Evolutionary conservation across 257 asterid species (phyloP), one percentile per base, ranked within the genome.

Genomic region (Nyctanthes arbortristis): DNA sequence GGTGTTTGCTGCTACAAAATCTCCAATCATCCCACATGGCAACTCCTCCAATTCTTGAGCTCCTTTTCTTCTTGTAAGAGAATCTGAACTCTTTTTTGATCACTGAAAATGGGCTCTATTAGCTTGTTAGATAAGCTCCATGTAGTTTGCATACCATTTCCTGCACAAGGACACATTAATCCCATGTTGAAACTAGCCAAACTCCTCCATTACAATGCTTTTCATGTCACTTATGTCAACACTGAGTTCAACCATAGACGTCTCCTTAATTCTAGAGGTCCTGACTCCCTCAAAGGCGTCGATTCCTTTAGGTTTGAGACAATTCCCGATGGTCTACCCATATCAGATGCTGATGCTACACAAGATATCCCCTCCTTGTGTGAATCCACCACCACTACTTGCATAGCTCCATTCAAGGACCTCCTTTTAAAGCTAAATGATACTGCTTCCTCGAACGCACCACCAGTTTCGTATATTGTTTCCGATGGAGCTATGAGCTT

Each of bases 281-380:
- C 45, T 9, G 61, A 67, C 1, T 34, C 84, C 25, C 56, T 83
- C 1, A 22, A 64, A 13, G 80, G 87, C 3, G 24, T 78, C 2
- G 74, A 81, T 0, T 71, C 76, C 0, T 85, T 88, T 65, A 70
- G 43, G 24, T 84, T 85, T 35, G 73, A 75, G 24, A 40, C 88
- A 0, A 82, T 85, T 2, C 88, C 95, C 5, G 92, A 88, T 28
- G 95, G 90, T 6, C 82, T 88, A 2, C 83, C 88, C 3, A 81
- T 80, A 1, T 71, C 88, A 0, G 82, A 79, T 4, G 69, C 7
- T 1, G 78, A 85, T 40, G 72, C 67, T 8, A 85, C 89, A 1
- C 95, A 88, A 43, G 88, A 81, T 27, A 63, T 81, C 7, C 64
- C 75, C 0, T 9, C 83, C 20, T 62, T 84, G 0, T 75, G 73